Conservation (phyloP, 345 rosid species). For the Salix arbutifolia region DNA sequence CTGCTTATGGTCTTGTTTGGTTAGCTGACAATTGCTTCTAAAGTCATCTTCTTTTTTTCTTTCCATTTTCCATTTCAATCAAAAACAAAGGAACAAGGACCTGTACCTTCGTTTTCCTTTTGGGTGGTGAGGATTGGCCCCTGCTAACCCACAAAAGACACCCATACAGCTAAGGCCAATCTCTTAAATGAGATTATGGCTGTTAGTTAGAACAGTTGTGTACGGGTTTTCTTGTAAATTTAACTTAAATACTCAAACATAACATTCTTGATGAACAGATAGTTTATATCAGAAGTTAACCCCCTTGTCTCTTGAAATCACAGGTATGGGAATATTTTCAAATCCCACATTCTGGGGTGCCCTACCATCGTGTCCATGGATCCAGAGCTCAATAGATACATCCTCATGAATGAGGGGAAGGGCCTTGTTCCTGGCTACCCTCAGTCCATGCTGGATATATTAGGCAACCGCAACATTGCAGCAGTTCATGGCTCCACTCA, state of each 20-base stretch:
- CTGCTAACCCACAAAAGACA: conserved; percentile 12
- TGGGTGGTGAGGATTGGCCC: conserved; percentile 17
- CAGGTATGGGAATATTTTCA: conserved; percentile 77
- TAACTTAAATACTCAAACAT: neutral
- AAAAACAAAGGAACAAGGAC: neutral
- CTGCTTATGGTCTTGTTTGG: neutral
- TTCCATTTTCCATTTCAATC: neutral
- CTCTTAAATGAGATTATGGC: neutral
- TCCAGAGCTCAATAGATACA: conserved; percentile 72
- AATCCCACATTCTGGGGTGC: conserved; percentile 79
- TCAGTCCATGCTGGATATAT: conserved; percentile 73
- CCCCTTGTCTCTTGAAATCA: neutral
- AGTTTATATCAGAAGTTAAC: too few species aligned
- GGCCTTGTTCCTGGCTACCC: conserved; percentile 93
- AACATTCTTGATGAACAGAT: neutral
- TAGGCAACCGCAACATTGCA: conserved; percentile 71
- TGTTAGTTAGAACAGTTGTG: conserved; percentile 8
- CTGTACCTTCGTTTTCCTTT: conserved; percentile 1
- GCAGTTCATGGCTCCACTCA: conserved; percentile 78
- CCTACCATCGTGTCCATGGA: conserved; percentile 79
- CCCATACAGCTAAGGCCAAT: conserved; percentile 10
- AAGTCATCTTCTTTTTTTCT: conserved; percentile 3
- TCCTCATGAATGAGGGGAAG: conserved; percentile 70
- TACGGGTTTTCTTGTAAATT: conserved; percentile 30
- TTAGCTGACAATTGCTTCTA: conserved; percentile 3